Evolutionary conservation across 495 filamentous ascomycete species (phyloP).

Genomic region (Pseudomonodictys pantanalensis): DNA sequence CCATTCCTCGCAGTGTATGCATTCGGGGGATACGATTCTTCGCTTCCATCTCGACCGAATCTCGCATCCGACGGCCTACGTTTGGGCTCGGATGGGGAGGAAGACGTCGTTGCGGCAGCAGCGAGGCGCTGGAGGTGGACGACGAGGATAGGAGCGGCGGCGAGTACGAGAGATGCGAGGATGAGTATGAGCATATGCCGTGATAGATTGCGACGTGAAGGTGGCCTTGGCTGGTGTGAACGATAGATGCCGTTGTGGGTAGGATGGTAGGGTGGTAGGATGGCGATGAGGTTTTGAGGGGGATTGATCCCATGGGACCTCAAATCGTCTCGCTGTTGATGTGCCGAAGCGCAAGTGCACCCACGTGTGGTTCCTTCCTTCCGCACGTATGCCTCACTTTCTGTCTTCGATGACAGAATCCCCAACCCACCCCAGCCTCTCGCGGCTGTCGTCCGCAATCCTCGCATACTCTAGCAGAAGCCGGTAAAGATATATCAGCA

Average conservation of each 20-base stretch:
- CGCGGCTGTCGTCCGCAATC: slow-evolving; percentile 23
- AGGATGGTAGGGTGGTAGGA: too few relatives aligned
- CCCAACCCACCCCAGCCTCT: slow-evolving; percentile 28
- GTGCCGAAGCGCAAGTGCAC: too few relatives aligned
- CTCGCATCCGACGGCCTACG: not conserved
- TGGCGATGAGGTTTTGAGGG: not conserved
- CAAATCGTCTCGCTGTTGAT: too few relatives aligned
- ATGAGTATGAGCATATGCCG: slow-evolving; percentile 2
- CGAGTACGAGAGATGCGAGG: slow-evolving; percentile 3
- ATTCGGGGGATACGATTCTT: too few relatives aligned
- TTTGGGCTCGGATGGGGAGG: not conserved
- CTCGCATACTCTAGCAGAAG: slow-evolving; percentile 34
- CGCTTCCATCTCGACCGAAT: not conserved
- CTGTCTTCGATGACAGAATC: too few relatives aligned
- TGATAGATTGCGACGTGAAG: too few relatives aligned
- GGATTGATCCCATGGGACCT: too few relatives aligned
- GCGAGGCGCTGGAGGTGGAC: not conserved
- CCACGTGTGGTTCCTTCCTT: too few relatives aligned
- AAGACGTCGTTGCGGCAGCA: not conserved
- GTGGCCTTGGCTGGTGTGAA: too few relatives aligned
- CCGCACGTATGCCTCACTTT: too few relatives aligned
- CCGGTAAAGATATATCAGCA: slow-evolving; percentile 33
- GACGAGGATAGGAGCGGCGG: not conserved
- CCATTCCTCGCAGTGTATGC: not conserved
- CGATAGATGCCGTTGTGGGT: too few relatives aligned